Base-by-base conservation (phyloP, 306 rosid genomes). In the Chamaecrista fasciculata region DNA sequence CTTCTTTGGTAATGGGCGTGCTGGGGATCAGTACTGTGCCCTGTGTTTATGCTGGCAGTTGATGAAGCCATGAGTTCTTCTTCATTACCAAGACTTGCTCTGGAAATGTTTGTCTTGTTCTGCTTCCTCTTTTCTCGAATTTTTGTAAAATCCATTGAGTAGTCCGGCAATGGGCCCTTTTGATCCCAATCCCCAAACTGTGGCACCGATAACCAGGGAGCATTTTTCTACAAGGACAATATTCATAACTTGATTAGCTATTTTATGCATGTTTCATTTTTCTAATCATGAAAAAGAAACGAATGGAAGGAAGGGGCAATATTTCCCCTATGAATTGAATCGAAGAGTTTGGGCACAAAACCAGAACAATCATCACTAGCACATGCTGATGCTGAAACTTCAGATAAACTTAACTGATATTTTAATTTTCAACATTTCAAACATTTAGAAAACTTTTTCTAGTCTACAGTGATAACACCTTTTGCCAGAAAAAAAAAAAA, bases 121-220 rank as follows among this genome's bases (percentile, higher is more conserved):
- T 91, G 99, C 80, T 94, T 94, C 84, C 97, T 89, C 81, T 64
- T 85, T 87, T 94, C 99, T 72, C 99, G 79, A 62, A 94, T 91
- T 87, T 94, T 94, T 4, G 99, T 82, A 81, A 94, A 94, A 86
- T 94, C 97, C 72, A 94, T 21, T 0, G 97, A 94, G 81, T 94
- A 94, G 58, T 94, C 99, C 3, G 99, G 97, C 63, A 94, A n/a
- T 71, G 68, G 92, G 8, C 97, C 99, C 81, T 88, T 86, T 75
- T 88, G 97, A 76, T 94, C 99, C 99, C 99, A 94, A 71, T 88
- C 97, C 39, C 99, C 99, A 66, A 91, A 94, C 62, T 89, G 96
- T 15, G 99, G 99, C 76, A 94, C 96, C 14, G 99, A 91, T 78
- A 94, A 69, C 99, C 99, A 91, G n/a, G 97, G 81, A 9, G 85